These are phyloP conservation scores for Termitomyces eurrhizus DNA, from an alignment of 768 basidiomycete species.

Conservation along the genomic window DNA sequence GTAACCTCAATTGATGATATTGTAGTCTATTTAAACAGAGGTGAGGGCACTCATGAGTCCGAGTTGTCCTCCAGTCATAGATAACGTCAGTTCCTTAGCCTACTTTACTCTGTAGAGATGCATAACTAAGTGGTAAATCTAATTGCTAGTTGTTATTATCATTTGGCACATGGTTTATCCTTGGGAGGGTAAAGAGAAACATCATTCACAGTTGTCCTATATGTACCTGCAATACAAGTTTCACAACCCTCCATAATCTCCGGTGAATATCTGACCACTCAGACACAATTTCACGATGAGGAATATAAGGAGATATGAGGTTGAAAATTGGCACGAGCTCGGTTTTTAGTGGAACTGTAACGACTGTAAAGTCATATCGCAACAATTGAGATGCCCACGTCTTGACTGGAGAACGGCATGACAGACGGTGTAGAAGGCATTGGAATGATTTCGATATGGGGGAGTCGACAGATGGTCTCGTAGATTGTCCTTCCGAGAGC, in stretches of 20 bases:
- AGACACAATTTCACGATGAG: slow-evolving; percentile 9
- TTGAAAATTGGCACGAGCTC: not conserved
- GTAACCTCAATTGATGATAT: too few species aligned
- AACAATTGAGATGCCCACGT: not conserved
- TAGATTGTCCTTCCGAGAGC: not conserved
- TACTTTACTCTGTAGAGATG: too few species aligned
- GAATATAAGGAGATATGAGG: slow-evolving; percentile 1
- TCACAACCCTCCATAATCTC: not conserved
- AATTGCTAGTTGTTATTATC: too few species aligned
- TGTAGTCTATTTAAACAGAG: too few species aligned
- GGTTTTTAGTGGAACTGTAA: not conserved
- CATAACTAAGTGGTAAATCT: too few species aligned
- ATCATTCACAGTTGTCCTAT: too few species aligned
- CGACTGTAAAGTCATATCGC: not conserved
- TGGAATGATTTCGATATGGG: not conserved
- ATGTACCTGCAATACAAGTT: too few species aligned
- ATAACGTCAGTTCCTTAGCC: too few species aligned
- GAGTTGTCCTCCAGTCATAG: too few species aligned
- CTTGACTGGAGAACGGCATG: slow-evolving; percentile 6
- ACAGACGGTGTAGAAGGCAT: slow-evolving; percentile 3
- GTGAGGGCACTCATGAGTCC: too few species aligned
- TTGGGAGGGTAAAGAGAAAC: too few species aligned
- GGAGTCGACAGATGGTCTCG: not conserved
- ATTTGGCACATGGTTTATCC: too few species aligned
- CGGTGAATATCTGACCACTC: slow-evolving; percentile 13